Evolutionary conservation across 2,329 filamentous ascomycete genomes (phyloP).

Genomic region (Penicillium griseofulvum): DNA sequence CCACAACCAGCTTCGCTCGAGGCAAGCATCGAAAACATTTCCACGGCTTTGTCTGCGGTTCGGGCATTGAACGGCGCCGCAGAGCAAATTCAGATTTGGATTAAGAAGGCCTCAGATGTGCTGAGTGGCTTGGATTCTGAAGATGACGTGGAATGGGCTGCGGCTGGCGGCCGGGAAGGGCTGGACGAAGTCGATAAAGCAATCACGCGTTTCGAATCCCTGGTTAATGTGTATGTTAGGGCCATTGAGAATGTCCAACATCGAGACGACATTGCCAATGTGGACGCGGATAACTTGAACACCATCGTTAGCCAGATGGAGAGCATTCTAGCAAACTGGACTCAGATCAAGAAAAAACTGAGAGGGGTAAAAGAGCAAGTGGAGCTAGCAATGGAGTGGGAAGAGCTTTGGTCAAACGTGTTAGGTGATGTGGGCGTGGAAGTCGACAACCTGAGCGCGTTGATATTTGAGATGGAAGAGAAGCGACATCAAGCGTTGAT

Average conservation of each 20-base stretch:
- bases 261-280: constrained; percentile 69
- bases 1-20: constrained; percentile 82
- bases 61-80: constrained; percentile 81
- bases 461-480: constrained; percentile 98
- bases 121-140: constrained; percentile 86
- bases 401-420: constrained; percentile 92
- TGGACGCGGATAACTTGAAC: constrained; percentile 69
- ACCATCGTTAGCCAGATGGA: constrained; percentile 87
- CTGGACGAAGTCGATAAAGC: constrained; percentile 61
- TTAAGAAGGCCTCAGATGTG: constrained; percentile 85
- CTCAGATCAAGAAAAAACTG: constrained; percentile 72
- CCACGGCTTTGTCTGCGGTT: constrained; percentile 78
- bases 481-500: constrained; percentile 75
- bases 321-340: constrained; percentile 78
- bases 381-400: constrained; percentile 98
- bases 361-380: constrained; percentile 84
- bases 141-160: constrained; percentile 94
- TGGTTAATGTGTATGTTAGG: constrained; percentile 88
- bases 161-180: constrained; percentile 69
- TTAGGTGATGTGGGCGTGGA: constrained; percentile 90
- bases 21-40: constrained; percentile 77
- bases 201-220: constrained; percentile 77
- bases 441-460: constrained; percentile 71
- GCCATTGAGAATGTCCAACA: constrained; percentile 90
- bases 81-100: constrained; percentile 92